phyloP scores from a whole-genome alignment of 2,329 filamentous ascomycete genomes.

The Phialocephala sp. region DNA sequence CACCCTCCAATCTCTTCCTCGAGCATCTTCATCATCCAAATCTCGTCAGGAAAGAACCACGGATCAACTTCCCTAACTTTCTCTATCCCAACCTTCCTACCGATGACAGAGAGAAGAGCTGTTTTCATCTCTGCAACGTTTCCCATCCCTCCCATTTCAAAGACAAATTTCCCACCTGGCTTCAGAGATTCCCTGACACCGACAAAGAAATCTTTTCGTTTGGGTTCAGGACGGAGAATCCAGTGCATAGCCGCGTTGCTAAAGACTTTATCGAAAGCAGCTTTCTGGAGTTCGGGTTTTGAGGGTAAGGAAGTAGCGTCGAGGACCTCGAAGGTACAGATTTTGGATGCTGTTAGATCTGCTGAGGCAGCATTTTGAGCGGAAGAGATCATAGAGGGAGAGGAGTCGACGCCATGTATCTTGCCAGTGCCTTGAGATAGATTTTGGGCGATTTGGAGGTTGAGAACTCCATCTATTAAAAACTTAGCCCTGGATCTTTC shows the following conservation, averaged over 20 bases:
- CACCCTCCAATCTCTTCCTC: slow-evolving; percentile 50
- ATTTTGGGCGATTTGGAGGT: slow-evolving; percentile 56
- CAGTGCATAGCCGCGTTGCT: slow-evolving; percentile 69
- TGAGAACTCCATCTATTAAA: slow-evolving; percentile 61
- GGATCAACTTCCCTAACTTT: slow-evolving; percentile 58
- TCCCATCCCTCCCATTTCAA: slow-evolving; percentile 75
- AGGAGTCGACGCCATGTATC: slow-evolving; percentile 64
- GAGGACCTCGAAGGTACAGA: slow-evolving; percentile 44
- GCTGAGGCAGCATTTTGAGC: slow-evolving; percentile 48
- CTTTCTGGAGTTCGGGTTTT: slow-evolving; percentile 45
- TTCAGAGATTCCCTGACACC: slow-evolving; percentile 58
- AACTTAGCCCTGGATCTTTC: background rate
- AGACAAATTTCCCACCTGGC: slow-evolving; percentile 63
- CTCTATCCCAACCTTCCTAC: slow-evolving; percentile 56
- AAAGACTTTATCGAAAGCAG: slow-evolving; percentile 59
- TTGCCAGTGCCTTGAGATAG: slow-evolving; percentile 52
- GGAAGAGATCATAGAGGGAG: slow-evolving; percentile 61
- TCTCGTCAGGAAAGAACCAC: slow-evolving; percentile 75
- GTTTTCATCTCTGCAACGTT: slow-evolving; percentile 68
- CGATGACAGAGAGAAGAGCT: slow-evolving; percentile 59
- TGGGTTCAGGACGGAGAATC: slow-evolving; percentile 57
- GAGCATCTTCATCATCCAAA: slow-evolving; percentile 54
- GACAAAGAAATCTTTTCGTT: slow-evolving; percentile 56
- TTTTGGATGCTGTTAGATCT: slow-evolving; percentile 22
- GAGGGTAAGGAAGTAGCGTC: slow-evolving; percentile 51